A percentile compares a stretch with the other conserved stretches of the same genome.
These are phyloP conservation scores for Pichia terricola DNA, from an alignment of 1,139 yeast genomes.

Conservation along the genomic window DNA sequence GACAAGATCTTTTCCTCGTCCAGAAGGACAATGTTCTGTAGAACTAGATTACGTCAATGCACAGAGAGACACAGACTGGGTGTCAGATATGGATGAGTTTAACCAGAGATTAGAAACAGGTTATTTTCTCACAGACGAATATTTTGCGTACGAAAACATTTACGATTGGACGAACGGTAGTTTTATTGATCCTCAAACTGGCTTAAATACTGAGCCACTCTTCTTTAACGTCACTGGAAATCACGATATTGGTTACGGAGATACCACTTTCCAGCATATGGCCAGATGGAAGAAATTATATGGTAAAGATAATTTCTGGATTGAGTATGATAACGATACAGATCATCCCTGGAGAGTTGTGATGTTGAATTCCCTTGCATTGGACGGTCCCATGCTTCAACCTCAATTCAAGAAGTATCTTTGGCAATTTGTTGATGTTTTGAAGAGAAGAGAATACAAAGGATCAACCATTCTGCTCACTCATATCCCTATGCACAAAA, in stretches of 20 bases:
- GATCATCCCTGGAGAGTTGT: slow-evolving; percentile 75
- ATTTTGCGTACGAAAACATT: slow-evolving; percentile 48
- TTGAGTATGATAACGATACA: slow-evolving; percentile 53
- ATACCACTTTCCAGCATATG: slow-evolving; percentile 87
- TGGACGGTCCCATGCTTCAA: slow-evolving; percentile 88
- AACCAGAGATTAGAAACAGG: slow-evolving; percentile 32
- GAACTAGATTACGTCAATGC: slow-evolving; percentile 37
- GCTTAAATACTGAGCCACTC: slow-evolving; percentile 34
- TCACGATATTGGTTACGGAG: slow-evolving; percentile 96
- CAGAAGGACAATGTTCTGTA: slow-evolving; percentile 37
- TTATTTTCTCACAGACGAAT: slow-evolving; percentile 25
- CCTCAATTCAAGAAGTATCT: slow-evolving; percentile 58
- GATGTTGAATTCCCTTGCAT: slow-evolving; percentile 68
- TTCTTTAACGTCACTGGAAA: slow-evolving; percentile 85
- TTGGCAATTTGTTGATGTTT: slow-evolving; percentile 58
- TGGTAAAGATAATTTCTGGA: slow-evolving; percentile 79
- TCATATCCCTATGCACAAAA: slow-evolving; percentile 83
- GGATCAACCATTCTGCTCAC: slow-evolving; percentile 81
- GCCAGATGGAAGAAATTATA: slow-evolving; percentile 62
- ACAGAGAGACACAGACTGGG: slow-evolving; percentile 52
- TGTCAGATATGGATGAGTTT: slow-evolving; percentile 33
- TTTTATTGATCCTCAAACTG: slow-evolving; percentile 16
- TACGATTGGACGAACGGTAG: slow-evolving; percentile 52
- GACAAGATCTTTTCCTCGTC: slow-evolving; percentile 52
- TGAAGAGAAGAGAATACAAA: slow-evolving; percentile 43